Evolutionary conservation across 2,329 filamentous ascomycete genomes (phyloP).

Genomic region (Nannizzia gypsea): DNA sequence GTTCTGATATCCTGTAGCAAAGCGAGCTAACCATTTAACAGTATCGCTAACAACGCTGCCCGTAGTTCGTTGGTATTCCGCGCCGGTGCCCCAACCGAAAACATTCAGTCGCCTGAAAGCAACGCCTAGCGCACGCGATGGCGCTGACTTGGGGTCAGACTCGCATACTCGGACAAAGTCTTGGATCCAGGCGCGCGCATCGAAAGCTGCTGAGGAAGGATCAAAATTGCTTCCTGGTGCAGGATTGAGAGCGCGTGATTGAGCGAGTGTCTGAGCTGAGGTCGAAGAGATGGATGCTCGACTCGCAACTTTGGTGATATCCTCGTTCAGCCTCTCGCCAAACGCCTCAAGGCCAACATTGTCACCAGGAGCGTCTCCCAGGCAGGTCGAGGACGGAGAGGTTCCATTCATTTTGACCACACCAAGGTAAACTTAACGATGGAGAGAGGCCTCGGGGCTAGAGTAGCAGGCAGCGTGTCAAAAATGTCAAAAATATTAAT

Average conservation of each 20-base stretch:
- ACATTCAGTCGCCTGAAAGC: slow-evolving; percentile 29
- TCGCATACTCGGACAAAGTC: background rate
- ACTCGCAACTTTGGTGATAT: too few relatives aligned
- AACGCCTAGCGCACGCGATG: slow-evolving; percentile 17
- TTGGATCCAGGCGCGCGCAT: background rate
- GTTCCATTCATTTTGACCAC: too few relatives aligned
- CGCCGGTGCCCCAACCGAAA: slow-evolving; percentile 27
- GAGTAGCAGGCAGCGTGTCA: too few relatives aligned
- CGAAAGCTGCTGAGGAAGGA: background rate
- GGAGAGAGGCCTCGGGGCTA: too few relatives aligned
- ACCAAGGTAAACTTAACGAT: too few relatives aligned
- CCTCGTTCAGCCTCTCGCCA: too few relatives aligned
- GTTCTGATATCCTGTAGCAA: slow-evolving; percentile 17
- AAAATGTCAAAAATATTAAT: too few relatives aligned
- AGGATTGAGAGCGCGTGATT: background rate
- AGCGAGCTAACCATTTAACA: background rate
- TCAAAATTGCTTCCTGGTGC: background rate
- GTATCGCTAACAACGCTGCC: slow-evolving; percentile 25
- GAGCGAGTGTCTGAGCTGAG: too few relatives aligned
- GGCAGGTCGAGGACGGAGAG: too few relatives aligned
- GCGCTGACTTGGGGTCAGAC: background rate
- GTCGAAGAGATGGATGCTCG: too few relatives aligned
- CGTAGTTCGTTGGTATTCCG: slow-evolving; percentile 35
- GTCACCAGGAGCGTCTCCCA: too few relatives aligned
- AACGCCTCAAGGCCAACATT: too few relatives aligned